Evolutionary conservation across 1,139 yeast genomes (phyloP).

Genomic region (Nematodospora anomalae): DNA sequence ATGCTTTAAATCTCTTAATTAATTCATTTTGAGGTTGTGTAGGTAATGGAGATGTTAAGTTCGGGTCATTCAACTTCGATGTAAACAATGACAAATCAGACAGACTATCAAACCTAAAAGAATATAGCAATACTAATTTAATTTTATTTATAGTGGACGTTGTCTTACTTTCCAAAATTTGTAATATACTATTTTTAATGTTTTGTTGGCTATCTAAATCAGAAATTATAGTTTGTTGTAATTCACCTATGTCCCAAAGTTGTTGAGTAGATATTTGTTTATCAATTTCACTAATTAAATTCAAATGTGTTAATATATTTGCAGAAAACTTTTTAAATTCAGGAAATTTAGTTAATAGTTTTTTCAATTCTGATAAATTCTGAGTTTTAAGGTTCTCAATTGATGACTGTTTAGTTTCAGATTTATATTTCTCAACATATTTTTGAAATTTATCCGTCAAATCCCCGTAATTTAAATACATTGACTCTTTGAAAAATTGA

Average conservation of each 20-base stretch:
- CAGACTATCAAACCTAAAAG: constrained; percentile 53
- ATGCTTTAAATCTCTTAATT: constrained; percentile 30
- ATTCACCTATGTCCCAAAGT: constrained; percentile 84
- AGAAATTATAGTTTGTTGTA: constrained; percentile 83
- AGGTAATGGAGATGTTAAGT: constrained; percentile 29
- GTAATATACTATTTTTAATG: constrained; percentile 27
- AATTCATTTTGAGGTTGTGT: constrained; percentile 35
- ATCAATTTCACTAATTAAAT: constrained; percentile 83
- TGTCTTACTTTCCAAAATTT: constrained; percentile 23
- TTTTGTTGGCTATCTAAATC: constrained; percentile 42
- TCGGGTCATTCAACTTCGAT: constrained; percentile 30
- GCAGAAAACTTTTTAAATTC: constrained; percentile 86
- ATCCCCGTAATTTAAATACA: constrained; percentile 92
- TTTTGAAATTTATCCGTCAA: constrained; percentile 84
- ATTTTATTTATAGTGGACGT: constrained; percentile 35
- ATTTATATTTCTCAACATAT: constrained; percentile 80
- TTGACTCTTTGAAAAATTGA: constrained; percentile 70
- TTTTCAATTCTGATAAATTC: constrained; percentile 84
- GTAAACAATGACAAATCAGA: constrained; percentile 26
- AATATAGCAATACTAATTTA: constrained; percentile 67
- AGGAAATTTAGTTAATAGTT: constrained; percentile 88
- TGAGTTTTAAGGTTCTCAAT: constrained; percentile 58
- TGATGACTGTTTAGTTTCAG: constrained; percentile 69
- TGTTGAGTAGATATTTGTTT: constrained; percentile 58
- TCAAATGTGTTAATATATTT: constrained; percentile 91